phyloP scores from a whole-genome alignment of 2,329 filamentous ascomycete genomes.

The Amesomyces nigricolor region DNA sequence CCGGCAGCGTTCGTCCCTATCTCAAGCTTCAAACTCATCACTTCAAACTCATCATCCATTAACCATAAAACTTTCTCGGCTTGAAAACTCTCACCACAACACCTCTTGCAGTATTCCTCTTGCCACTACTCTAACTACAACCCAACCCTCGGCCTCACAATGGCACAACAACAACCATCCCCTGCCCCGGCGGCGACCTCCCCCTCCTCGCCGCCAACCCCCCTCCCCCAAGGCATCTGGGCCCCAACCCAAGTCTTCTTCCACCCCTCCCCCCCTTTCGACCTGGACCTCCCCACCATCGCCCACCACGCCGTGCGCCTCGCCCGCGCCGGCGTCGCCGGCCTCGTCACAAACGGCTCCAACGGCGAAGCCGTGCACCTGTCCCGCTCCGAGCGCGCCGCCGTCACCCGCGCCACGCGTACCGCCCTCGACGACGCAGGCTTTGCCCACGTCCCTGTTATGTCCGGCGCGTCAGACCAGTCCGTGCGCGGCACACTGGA shows the following conservation, averaged over 20 bases:
- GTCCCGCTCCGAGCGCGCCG: background rate
- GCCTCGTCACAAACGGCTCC: slow-evolving; percentile 9
- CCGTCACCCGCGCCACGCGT: background rate
- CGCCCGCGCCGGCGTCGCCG: slow-evolving; percentile 1
- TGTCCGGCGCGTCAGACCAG: background rate
- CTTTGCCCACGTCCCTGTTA: background rate
- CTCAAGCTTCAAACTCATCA: too few relatives aligned
- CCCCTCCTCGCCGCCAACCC: background rate
- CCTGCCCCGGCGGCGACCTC: too few relatives aligned
- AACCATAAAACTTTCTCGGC: too few relatives aligned
- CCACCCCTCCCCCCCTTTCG: background rate
- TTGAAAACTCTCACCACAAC: too few relatives aligned
- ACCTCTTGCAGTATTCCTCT: too few relatives aligned
- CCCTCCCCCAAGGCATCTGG: slow-evolving; percentile 2
- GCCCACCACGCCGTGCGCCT: slow-evolving; percentile 1
- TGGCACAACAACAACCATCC: background rate
- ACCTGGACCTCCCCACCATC: slow-evolving; percentile 1
- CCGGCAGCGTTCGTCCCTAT: too few relatives aligned
- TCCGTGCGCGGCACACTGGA: background rate
- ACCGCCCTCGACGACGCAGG: slow-evolving; percentile 1
- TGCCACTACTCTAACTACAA: background rate
- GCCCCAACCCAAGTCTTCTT: slow-evolving; percentile 8
- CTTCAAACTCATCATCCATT: too few relatives aligned
- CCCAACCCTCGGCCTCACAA: background rate
- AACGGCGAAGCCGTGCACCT: slow-evolving; percentile 7